Evolutionary conservation across 2,329 filamentous ascomycete species (phyloP).

Genomic region (Penicillium sumatraense): DNA sequence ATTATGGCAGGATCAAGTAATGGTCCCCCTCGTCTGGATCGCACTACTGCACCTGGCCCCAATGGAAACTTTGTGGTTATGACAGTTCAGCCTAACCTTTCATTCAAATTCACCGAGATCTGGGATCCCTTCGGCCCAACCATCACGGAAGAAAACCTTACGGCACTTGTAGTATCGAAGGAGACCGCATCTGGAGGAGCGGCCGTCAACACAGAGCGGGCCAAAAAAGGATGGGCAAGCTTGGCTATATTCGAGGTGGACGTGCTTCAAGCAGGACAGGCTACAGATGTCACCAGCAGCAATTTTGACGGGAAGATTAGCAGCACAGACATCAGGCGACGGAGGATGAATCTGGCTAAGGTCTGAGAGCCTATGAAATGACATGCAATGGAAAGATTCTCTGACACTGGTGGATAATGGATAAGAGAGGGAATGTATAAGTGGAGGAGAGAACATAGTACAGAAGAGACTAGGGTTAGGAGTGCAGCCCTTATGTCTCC

Average conservation of each 20-base stretch:
- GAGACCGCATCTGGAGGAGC: slow-evolving; percentile 85
- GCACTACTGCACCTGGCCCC: slow-evolving; percentile 40
- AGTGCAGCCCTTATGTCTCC: background rate
- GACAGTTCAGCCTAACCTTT: slow-evolving; percentile 64
- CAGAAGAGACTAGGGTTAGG: background rate
- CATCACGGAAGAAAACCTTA: slow-evolving; percentile 77
- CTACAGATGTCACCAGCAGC: slow-evolving; percentile 53
- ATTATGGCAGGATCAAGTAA: slow-evolving; percentile 62
- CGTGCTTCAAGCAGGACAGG: slow-evolving; percentile 73
- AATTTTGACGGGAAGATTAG: slow-evolving; percentile 85
- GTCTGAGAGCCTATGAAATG: slow-evolving; percentile 16
- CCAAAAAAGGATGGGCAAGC: slow-evolving; percentile 73
- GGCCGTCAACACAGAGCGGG: slow-evolving; percentile 83
- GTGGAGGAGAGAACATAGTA: background rate
- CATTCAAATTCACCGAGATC: slow-evolving; percentile 80
- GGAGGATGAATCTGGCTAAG: slow-evolving; percentile 46
- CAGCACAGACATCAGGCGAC: slow-evolving; percentile 79
- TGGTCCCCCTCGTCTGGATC: slow-evolving; percentile 32
- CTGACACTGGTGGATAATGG: too few relatives aligned
- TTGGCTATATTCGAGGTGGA: slow-evolving; percentile 88
- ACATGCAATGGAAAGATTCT: background rate
- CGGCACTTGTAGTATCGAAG: slow-evolving; percentile 81
- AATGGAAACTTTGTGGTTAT: slow-evolving; percentile 45
- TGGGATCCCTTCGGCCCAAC: slow-evolving; percentile 90
- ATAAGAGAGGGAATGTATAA: background rate